phyloP scores from a whole-genome alignment of 495 filamentous ascomycete genomes.

The Lineolata rhizophorae region DNA sequence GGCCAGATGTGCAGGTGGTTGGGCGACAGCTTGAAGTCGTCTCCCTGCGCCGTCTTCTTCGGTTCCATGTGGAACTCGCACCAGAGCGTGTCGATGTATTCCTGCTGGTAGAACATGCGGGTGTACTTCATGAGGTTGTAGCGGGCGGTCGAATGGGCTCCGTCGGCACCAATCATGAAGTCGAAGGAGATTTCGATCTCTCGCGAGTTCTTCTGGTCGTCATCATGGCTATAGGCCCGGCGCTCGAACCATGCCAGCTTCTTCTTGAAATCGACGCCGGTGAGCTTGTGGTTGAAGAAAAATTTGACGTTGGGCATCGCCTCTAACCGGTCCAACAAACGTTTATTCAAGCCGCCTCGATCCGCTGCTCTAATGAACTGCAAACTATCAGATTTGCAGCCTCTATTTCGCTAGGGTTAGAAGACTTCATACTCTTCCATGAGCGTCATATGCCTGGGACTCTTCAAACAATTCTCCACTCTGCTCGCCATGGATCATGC shows the following conservation, averaged over 20 bases:
- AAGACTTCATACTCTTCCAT: slow-evolving; percentile 63
- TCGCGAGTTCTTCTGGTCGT: slow-evolving; percentile 12
- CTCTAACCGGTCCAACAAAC: slow-evolving; percentile 67
- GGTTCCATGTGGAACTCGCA: slow-evolving; percentile 80
- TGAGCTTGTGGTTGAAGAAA: slow-evolving; percentile 81
- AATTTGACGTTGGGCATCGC: slow-evolving; percentile 67
- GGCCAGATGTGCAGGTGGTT: slow-evolving; percentile 98
- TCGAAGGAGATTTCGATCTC: slow-evolving; percentile 60
- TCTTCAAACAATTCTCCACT: slow-evolving; percentile 49
- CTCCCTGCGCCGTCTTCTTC: slow-evolving; percentile 19
- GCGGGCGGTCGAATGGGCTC: slow-evolving; percentile 73
- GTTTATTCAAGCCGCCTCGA: slow-evolving; percentile 62
- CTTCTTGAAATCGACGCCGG: slow-evolving; percentile 56
- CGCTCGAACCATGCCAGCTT: slow-evolving; percentile 77
- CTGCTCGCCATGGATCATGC: slow-evolving; percentile 80
- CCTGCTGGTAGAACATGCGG: slow-evolving; percentile 74
- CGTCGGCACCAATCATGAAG: slow-evolving; percentile 86
- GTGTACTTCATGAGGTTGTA: slow-evolving; percentile 89
- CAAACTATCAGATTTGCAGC: not conserved
- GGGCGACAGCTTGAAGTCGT: slow-evolving; percentile 56
- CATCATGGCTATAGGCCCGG: slow-evolving; percentile 10
- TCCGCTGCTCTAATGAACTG: slow-evolving; percentile 45
- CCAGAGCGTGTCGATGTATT: slow-evolving; percentile 94
- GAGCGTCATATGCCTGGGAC: slow-evolving; percentile 71
- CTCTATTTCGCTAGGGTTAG: too few relatives aligned